Conservation (phyloP, 331 rosid genomes). For the Malus hybrid region DNA sequence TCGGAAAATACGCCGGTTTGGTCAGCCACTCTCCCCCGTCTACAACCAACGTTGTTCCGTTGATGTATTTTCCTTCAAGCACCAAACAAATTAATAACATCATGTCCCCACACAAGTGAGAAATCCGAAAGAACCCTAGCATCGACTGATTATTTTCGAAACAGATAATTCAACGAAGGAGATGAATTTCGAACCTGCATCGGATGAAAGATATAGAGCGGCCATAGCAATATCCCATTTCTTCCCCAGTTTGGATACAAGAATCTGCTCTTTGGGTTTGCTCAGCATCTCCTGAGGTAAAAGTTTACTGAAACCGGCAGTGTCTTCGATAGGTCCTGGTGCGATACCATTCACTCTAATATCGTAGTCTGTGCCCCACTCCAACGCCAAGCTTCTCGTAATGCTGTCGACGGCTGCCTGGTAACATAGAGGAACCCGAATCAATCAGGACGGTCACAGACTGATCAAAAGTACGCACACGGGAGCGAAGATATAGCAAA, state of each 20-base stretch:
- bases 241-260: neutral
- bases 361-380: slow-evolving; percentile 21
- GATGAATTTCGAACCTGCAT: neutral
- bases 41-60: slow-evolving; percentile 9
- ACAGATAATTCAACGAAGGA: neutral
- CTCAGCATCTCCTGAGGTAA: slow-evolving; percentile 8
- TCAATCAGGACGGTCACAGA: neutral
- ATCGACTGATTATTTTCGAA: too few species aligned
- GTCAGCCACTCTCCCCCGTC: slow-evolving; percentile 15
- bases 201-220: slow-evolving; percentile 11
- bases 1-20: slow-evolving; percentile 1
- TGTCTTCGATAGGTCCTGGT: slow-evolving; percentile 17
- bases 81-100: neutral
- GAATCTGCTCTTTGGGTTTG: neutral
- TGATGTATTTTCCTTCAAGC: slow-evolving; percentile 12
- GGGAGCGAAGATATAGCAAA: neutral
- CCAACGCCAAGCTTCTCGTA: slow-evolving; percentile 18
- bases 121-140: neutral
- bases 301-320: slow-evolving; percentile 14
- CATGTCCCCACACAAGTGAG: neutral
- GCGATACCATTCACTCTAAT: slow-evolving; percentile 19
- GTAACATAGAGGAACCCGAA: neutral
- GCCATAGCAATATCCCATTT: slow-evolving; percentile 22
- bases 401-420: slow-evolving; percentile 21
- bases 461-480: neutral